Base-by-base conservation (phyloP, 2,329 filamentous ascomycete genomes). In the Hymenoscyphus scutula region DNA sequence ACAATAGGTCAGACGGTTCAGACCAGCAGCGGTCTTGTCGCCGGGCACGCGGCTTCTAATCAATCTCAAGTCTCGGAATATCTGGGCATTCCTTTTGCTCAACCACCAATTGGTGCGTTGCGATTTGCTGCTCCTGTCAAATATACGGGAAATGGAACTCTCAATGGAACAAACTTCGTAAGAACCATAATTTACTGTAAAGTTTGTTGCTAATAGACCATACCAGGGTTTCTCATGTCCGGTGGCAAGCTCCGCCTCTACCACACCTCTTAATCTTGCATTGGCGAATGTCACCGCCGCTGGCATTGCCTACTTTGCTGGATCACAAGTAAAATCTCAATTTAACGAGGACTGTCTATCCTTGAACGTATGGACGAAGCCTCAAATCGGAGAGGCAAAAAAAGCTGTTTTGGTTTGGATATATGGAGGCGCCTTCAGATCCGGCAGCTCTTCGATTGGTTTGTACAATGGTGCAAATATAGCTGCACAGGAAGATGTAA, bases 351-450 rank as follows among this genome's bases (percentile, higher is more conserved):
- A 78, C 61, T 78, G 76, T 58, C 62, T 78, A 4, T 73, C 72
- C 2, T 59, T 78, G 30, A 78, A 79, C 61, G 68, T 78, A 8
- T 78, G 76, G 77, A 69, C 75, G 3, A 64, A 73, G 30, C 66
- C 73, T n/a, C 69, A 74, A 48, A 68, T 67, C 1, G 69, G 72
- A 6, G 71, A 71, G 2, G 58, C 62, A 25, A 72, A 74, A 53
- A 80, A 77, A 53, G 72, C 79, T 3, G 79, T 81, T 23, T 64
- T 80, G 41, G 72, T 81, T 19, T 81, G 77, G 75, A 75, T 81
- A 7, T 74, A 77, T 56, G 79, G 79, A 3, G 79, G 79, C 11
- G 77, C 72, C 0, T 80, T 78, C 59, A 70, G 65, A 2, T 71
- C 70, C 51, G 78, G 79, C 60, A 76, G 73, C 63, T 74, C 77